Conservation (phyloP, 768 basidiomycete species). For the Plicaturopsis crispa region DNA sequence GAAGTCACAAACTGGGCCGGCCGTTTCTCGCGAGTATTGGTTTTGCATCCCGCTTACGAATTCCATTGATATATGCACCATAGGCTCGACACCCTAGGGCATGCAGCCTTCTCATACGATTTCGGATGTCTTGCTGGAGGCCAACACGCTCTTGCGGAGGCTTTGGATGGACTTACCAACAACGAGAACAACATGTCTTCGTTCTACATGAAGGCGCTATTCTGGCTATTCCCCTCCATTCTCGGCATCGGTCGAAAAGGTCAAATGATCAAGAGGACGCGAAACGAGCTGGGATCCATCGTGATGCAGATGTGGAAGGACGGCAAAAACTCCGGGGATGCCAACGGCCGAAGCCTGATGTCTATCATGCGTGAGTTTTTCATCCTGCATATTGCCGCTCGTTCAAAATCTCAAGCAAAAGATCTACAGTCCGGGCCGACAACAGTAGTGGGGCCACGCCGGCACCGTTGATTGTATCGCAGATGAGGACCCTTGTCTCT, state of each 20-base stretch:
- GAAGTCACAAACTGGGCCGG: constrained; percentile 54
- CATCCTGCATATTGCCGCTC: too few species aligned
- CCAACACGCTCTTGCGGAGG: constrained; percentile 39
- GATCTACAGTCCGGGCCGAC: constrained; percentile 32
- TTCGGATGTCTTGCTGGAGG: constrained; percentile 47
- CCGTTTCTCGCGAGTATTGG: constrained; percentile 44
- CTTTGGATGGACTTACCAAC: constrained; percentile 55
- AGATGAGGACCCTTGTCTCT: constrained; percentile 58
- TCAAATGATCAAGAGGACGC: constrained; percentile 46
- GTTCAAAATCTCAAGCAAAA: too few species aligned
- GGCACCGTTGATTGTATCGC: constrained; percentile 46
- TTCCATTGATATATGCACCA: constrained; percentile 4
- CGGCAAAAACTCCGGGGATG: constrained; percentile 37
- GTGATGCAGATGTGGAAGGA: constrained; percentile 48
- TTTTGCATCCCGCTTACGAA: neutral
- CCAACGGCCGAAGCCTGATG: constrained; percentile 41
- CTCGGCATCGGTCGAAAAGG: constrained; percentile 51
- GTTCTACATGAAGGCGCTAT: constrained; percentile 58
- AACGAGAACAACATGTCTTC: constrained; percentile 48
- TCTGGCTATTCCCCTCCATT: constrained; percentile 52
- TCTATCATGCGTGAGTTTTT: constrained; percentile 42
- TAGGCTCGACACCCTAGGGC: constrained; percentile 52
- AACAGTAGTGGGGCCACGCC: too few species aligned
- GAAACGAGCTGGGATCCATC: constrained; percentile 44
- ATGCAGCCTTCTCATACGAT: constrained; percentile 58